Evolutionary conservation across 768 basidiomycete genomes (phyloP).

Genomic region (Suillus placidus): DNA sequence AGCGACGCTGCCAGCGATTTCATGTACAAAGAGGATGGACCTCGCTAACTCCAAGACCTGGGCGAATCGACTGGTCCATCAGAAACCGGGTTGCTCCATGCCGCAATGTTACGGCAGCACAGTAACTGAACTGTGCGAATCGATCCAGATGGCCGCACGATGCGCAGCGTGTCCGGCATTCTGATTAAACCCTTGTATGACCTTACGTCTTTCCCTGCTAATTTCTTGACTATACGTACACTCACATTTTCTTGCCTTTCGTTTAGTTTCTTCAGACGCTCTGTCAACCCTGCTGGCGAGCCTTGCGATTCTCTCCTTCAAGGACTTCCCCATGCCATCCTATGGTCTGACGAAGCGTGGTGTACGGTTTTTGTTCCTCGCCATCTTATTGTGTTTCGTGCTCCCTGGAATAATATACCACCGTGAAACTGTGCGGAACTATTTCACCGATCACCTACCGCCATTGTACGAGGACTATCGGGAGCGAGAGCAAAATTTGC

Average conservation of each 20-base stretch:
- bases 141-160: background rate
- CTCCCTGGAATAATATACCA: background rate
- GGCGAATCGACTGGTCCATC: background rate
- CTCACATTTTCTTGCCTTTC: background rate
- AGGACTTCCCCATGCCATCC: conserved; percentile 21
- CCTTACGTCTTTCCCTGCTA: background rate
- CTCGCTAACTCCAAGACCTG: too few species aligned
- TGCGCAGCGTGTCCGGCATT: conserved; percentile 4
- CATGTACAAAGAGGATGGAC: too few species aligned
- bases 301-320: conserved; percentile 5
- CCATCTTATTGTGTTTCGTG: background rate
- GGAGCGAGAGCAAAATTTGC: conserved; percentile 40
- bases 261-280: background rate
- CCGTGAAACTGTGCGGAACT: background rate
- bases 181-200: background rate
- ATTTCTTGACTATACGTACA: background rate
- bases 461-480: conserved; percentile 46
- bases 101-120: background rate
- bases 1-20: too few species aligned
- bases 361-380: conserved; percentile 16
- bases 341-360: conserved; percentile 29
- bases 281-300: background rate
- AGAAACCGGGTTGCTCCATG: background rate
- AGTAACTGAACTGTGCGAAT: background rate
- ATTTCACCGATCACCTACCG: conserved; percentile 26